phyloP scores from a whole-genome alignment of 192 early-diverging fungal genomes.

The Radiomyces spectabilis region DNA sequence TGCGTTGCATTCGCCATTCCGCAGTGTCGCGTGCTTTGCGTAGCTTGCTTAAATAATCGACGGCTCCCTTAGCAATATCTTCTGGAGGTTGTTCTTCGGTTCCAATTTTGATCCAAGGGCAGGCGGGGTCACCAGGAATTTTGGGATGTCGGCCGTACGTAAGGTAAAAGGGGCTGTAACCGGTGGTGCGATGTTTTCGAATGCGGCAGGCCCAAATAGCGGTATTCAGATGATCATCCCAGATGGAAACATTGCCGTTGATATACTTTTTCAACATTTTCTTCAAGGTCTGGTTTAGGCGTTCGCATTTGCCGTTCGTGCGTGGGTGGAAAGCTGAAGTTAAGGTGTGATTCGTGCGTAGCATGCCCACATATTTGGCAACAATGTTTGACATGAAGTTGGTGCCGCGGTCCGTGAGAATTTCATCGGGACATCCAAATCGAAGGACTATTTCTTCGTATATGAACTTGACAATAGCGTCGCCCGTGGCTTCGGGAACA shows the following conservation, averaged over 20 bases:
- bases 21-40: not conserved
- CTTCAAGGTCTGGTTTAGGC: too few species aligned
- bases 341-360: too few species aligned
- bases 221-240: conserved; percentile 13
- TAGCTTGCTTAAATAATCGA: not conserved
- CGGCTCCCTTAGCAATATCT: not conserved
- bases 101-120: conserved; percentile 5
- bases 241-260: not conserved
- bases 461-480: too few species aligned
- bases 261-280: conserved; percentile 4
- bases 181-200: conserved; percentile 7
- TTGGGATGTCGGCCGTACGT: conserved; percentile 14
- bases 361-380: not conserved
- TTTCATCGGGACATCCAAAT: too few species aligned
- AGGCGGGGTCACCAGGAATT: not conserved
- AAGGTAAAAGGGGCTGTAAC: conserved; percentile 16
- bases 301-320: too few species aligned
- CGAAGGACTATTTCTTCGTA: too few species aligned
- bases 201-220: conserved; percentile 15
- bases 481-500: too few species aligned
- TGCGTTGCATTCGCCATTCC: too few species aligned
- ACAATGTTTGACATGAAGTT: conserved; percentile 6
- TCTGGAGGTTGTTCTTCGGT: not conserved
- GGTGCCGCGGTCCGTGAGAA: too few species aligned
- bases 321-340: too few species aligned